Evolutionary conservation across 805 yeast genomes (phyloP).

Genomic region (Hanseniaspora vineae): DNA sequence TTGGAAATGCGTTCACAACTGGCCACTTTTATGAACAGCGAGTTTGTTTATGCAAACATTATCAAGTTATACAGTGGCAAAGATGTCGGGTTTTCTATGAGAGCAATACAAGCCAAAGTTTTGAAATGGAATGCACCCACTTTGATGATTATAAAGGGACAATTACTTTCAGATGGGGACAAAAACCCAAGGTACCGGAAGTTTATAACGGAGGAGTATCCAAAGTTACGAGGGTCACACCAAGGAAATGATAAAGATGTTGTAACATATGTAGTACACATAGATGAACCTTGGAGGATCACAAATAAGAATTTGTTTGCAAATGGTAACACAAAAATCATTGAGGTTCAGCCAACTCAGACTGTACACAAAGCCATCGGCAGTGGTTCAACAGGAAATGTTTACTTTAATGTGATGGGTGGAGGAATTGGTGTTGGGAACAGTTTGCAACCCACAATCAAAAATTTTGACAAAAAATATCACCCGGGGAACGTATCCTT

Average conservation of each 20-base stretch:
- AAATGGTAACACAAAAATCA: slow-evolving; percentile 38
- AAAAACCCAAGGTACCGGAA: slow-evolving; percentile 31
- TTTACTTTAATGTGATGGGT: slow-evolving; percentile 60
- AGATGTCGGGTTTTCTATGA: slow-evolving; percentile 67
- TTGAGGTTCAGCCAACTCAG: slow-evolving; percentile 57
- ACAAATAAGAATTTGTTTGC: slow-evolving; percentile 69
- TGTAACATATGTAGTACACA: slow-evolving; percentile 48
- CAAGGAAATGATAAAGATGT: slow-evolving; percentile 19
- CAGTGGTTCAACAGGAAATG: slow-evolving; percentile 22
- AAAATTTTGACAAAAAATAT: slow-evolving; percentile 32
- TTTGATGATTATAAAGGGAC: slow-evolving; percentile 56
- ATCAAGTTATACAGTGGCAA: slow-evolving; percentile 59
- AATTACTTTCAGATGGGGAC: slow-evolving; percentile 23
- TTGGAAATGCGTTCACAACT: slow-evolving; percentile 30
- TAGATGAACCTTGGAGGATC: slow-evolving; percentile 64
- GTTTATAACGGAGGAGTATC: slow-evolving; percentile 36
- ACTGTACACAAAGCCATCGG: slow-evolving; percentile 32
- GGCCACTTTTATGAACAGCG: slow-evolving; percentile 26
- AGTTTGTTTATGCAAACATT: slow-evolving; percentile 33
- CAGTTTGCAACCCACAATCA: slow-evolving; percentile 42
- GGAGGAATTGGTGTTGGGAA: slow-evolving; percentile 79
- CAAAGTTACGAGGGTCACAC: slow-evolving; percentile 22
- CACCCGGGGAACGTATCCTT: slow-evolving; percentile 69
- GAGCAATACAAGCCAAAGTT: slow-evolving; percentile 71
- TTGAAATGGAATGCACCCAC: slow-evolving; percentile 90